Conservation (phyloP, 768 basidiomycete genomes). For the Lanmaoa rubissima region DNA sequence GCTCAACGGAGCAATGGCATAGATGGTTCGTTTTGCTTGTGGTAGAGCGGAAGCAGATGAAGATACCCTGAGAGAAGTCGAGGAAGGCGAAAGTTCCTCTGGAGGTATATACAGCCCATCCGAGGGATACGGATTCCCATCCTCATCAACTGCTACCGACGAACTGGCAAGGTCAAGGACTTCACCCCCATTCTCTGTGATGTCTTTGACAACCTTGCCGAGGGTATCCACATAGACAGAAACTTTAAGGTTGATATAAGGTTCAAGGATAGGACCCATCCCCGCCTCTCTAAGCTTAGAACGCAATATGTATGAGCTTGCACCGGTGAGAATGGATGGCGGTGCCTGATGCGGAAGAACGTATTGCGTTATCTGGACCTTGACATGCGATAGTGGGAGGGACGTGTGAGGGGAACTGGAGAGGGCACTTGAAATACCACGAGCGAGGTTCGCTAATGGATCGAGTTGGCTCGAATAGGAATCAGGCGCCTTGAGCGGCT, state of each 20-base stretch:
- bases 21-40: conserved; percentile 59
- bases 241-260: conserved; percentile 69
- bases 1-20: conserved; percentile 75
- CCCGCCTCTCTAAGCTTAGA: conserved; percentile 59
- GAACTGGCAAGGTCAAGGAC: conserved; percentile 57
- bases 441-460: conserved; percentile 54
- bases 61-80: conserved; percentile 31
- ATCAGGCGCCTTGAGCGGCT: conserved; percentile 52
- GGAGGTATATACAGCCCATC: conserved; percentile 78
- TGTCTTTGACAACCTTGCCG: conserved; percentile 77
- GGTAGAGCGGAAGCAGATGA: conserved; percentile 33
- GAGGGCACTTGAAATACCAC: conserved; percentile 68
- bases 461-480: conserved; percentile 42
- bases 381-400: conserved; percentile 63
- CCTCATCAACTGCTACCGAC: conserved; percentile 37
- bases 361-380: conserved; percentile 51
- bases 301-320: conserved; percentile 62
- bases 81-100: conserved; percentile 72
- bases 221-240: conserved; percentile 64
- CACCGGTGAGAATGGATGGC: conserved; percentile 60
- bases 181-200: conserved; percentile 84
- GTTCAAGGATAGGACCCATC: conserved; percentile 75
- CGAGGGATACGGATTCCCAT: conserved; percentile 44
- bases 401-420: conserved; percentile 80
- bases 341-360: conserved; percentile 41